Base-by-base conservation (phyloP, 192 early-diverging fungal species). In the Coemansia sp. region DNA sequence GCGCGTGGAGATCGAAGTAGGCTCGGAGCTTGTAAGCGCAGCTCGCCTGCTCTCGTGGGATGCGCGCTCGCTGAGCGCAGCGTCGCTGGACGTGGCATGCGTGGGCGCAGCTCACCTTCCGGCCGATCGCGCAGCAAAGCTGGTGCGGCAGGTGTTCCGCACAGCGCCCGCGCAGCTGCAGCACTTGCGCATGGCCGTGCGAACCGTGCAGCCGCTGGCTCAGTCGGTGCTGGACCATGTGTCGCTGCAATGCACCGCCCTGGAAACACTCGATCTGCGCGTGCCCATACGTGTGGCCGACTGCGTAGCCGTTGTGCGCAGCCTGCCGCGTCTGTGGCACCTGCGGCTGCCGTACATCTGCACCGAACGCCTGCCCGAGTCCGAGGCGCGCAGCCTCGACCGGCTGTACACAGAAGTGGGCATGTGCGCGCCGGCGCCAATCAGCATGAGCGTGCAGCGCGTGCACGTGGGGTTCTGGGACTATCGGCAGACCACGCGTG, bases 381-480 rank as follows among this genome's bases (percentile, higher is more conserved):
- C 50, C 19, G 23, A 49, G 44, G 20, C 25, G 1, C 21, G 31
- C n/a, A 42, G 51, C 5, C 61, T 63, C 6, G 61, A 63, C 49
- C 23, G 40, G 9, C 38, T 63, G 11, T 63, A 62, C n/a, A n/a
- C 36, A 4, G 50, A 42, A 2, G 6, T 63, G 50, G 23, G 37
- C 0, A 14, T 15, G 4, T 19, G 28, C 17, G 3, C 36, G 34
- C n/a, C 15, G 3, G 12, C 7, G 38, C 44, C 60, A 20, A 15
- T 54, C 5, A 71, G 69, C 50, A 5, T 21, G 20, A 48, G 38
- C 15, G 21, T 71, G 57, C 62, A 65, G 50, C 8, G 31, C 19
- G 7, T 65, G 42, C 46, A 59, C 2, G 37, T 71, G 57, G 69
- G 69, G 11, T 71, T 71, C 25, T 71, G 62, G 69, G 63, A 65